Base-by-base conservation (phyloP, 2,329 filamentous ascomycete species). In the Drechslerella coelobrocha region DNA sequence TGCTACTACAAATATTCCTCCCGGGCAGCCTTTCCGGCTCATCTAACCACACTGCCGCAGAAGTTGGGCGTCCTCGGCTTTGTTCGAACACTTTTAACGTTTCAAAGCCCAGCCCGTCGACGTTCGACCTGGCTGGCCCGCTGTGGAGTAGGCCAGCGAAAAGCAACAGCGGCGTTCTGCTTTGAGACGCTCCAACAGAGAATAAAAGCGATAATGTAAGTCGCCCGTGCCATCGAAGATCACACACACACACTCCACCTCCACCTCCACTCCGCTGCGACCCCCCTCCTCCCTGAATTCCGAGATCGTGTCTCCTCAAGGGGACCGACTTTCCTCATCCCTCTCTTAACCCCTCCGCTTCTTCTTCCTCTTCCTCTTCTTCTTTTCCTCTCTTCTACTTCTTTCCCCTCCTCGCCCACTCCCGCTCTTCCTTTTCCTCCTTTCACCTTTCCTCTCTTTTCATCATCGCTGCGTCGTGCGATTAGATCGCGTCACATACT, bases 291-390 rank as follows among this genome's bases (percentile, higher is more conserved):
- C 63, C 63, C 63, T 68, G 63, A 68, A 68, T 54, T 65, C 75
- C 73, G 41, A 45, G 41, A 45, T 62, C 75, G 68, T 63, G 65
- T 55, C 68, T 73, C 51, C 73, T 71, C 72, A 61, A 73, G 75
- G 75, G 72, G 53, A 53, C 61, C 68, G 50, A 62, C 43, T 65
- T 61, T 68, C 55, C 65, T 52, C 47, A 43, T 68, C 83, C 80
- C 82, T 65, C 72, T 71, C 56, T 60, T 71, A 57, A 71, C 66
- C 69, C 61, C 50, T 61, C 66, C 23, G 48, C 57, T 47, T 39
- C 54, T 56, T 31, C 34, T 24, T 50, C 68, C 50, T 65, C 59
- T 62, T 24, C 17, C 57, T 57, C 60, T 41, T 55, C 69, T 60
- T 66, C 73, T 75, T 74, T 66, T 73, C 73, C 72, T 74, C 73